These are phyloP conservation scores for Talaromyces sp. DNA, from an alignment of 2,329 filamentous ascomycete genomes.

Conservation along the genomic window DNA sequence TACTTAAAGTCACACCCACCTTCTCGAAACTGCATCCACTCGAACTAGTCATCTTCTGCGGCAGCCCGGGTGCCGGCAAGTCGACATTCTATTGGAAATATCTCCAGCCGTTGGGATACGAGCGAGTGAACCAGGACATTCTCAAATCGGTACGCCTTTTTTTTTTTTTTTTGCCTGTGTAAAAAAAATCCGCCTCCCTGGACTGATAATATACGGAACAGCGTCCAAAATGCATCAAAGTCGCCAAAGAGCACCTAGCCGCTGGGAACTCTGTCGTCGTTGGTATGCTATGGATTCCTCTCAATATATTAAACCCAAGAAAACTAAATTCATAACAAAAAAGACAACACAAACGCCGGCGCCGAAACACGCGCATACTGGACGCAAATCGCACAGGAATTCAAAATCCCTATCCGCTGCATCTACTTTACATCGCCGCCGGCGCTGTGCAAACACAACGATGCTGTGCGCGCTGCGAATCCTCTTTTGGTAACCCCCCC, in stretches of 20 bases:
- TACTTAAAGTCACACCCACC: slow-evolving; percentile 17
- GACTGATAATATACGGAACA: too few relatives aligned
- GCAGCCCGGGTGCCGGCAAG: slow-evolving; percentile 85
- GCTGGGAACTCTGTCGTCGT: slow-evolving; percentile 68
- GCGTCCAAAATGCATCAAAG: slow-evolving; percentile 65
- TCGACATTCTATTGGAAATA: slow-evolving; percentile 82
- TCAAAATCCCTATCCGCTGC: slow-evolving; percentile 73
- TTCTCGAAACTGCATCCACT: slow-evolving; percentile 59
- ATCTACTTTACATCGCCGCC: slow-evolving; percentile 74
- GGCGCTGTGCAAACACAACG: slow-evolving; percentile 77
- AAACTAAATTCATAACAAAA: neutral
- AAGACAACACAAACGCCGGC: slow-evolving; percentile 96
- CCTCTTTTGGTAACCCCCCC: slow-evolving; percentile 28
- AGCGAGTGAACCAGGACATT: slow-evolving; percentile 83
- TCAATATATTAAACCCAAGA: neutral
- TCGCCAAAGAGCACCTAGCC: slow-evolving; percentile 61
- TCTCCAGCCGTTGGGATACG: slow-evolving; percentile 73
- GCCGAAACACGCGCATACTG: slow-evolving; percentile 71
- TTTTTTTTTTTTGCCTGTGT: neutral
- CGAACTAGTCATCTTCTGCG: slow-evolving; percentile 82
- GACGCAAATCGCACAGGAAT: slow-evolving; percentile 67
- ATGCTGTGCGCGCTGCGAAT: slow-evolving; percentile 69
- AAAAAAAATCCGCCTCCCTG: too few relatives aligned
- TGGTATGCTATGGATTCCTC: slow-evolving; percentile 52
- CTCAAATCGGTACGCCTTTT: slow-evolving; percentile 61